These are phyloP conservation scores for Globisporangium cederbergense DNA, from an alignment of 352 stramenopile genomes.

Conservation along the genomic window DNA sequence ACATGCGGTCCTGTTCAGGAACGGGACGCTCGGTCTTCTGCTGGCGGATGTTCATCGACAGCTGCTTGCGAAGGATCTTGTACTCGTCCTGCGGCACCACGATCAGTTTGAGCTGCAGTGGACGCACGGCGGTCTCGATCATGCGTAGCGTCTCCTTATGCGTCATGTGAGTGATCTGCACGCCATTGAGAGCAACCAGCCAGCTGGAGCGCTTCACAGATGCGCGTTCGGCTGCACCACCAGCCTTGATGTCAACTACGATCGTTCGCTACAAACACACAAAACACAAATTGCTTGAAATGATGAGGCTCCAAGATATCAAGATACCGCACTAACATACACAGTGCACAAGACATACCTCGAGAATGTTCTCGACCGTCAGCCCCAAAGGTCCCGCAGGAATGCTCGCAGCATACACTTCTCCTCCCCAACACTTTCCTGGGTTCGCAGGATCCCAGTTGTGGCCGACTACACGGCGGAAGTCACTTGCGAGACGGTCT, in stretches of 20 bases:
- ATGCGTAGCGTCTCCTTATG: conserved; percentile 84
- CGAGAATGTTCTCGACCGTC: conserved; percentile 87
- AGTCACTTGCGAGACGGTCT: conserved; percentile 74
- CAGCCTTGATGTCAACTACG: conserved; percentile 85
- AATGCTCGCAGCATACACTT: conserved; percentile 67
- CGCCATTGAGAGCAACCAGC: conserved; percentile 77
- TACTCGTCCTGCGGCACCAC: conserved; percentile 72
- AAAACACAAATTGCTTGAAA: background rate
- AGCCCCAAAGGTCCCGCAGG: conserved; percentile 77
- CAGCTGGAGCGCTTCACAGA: conserved; percentile 82
- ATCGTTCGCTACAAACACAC: conserved; percentile 53
- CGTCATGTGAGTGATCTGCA: conserved; percentile 72
- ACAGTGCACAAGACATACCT: conserved; percentile 30
- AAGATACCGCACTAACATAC: background rate
- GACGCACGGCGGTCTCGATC: conserved; percentile 74
- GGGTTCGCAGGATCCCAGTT: conserved; percentile 61
- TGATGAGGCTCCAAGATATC: background rate
- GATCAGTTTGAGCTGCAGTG: conserved; percentile 69
- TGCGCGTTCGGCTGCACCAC: conserved; percentile 65
- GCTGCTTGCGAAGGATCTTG: conserved; percentile 64
- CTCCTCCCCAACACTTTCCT: conserved; percentile 43
- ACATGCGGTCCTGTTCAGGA: conserved; percentile 83
- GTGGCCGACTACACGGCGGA: conserved; percentile 66
- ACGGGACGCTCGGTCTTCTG: conserved; percentile 80
- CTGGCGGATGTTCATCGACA: conserved; percentile 85